Evolutionary conservation across 2,329 filamentous ascomycete species (phyloP), one percentile per base, ranked within the genome.

Genomic region (Neofusicoccum ribis): DNA sequence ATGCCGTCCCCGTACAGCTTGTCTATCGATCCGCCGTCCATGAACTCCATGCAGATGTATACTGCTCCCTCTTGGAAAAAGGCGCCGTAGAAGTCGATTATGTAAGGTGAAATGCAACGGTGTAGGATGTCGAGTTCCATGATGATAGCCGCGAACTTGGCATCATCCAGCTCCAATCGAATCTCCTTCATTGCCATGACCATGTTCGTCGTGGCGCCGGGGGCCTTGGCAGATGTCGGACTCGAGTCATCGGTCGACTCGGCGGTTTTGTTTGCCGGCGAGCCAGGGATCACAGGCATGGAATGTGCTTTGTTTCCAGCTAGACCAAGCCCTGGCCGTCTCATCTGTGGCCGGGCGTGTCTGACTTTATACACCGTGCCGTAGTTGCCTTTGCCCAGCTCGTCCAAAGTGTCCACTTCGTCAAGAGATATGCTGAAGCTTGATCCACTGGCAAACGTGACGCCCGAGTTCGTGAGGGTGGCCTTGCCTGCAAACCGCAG

Each of bases 131-230:
- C 92, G 54, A 99, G 84, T 79, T 99, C 95, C 86, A 98, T 99
- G 72, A 98, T 90, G 73, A 99, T 99, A 43, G 94, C 93, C 6
- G 92, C 90, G 75, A 99, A 97, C 78, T 99, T 99, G 68, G 92
- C 90, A 77, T 99, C 95, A 73, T 99, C 95, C 62, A 99, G 84
- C 77, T 99, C 95, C 9, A 99, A 83, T 20, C 95, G 88, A 72
- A 99, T 96, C 79, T 99, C 95, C 77, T 99, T 99, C 95, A 99
- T 99, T 14, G 95, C 95, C 95, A 99, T 98, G 66, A 97, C 84
- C 58, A 91, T 86, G 17, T 94, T 93, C 0, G 88, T 89, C 0
- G 82, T 83, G 49, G 86, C 87, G 4, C 80, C 81, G n/a, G 73
- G 70, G 36, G 75, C 67, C 50, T 76, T 76, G 23, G 70, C 67